Conservation (phyloP, 495 filamentous ascomycete species). For the Tuber brumale region DNA sequence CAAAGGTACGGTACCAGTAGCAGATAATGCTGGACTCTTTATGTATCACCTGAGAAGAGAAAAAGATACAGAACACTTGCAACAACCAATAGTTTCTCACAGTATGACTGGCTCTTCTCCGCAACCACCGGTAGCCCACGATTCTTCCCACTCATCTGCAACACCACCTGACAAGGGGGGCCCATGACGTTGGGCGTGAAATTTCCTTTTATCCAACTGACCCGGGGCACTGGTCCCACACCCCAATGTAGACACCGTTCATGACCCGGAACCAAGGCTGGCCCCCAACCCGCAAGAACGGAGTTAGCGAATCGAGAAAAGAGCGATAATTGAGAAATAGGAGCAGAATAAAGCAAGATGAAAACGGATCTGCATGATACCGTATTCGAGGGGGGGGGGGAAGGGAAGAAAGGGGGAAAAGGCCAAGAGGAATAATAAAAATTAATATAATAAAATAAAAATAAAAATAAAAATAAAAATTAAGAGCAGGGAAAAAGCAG, state of each 20-base stretch:
- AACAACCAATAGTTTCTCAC: neutral
- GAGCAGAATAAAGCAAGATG: neutral
- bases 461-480: conserved; percentile 6
- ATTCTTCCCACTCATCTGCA: neutral
- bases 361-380: neutral
- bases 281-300: conserved; percentile 31
- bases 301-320: conserved; percentile 24
- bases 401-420: conserved; percentile 15
- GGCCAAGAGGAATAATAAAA: conserved; percentile 11
- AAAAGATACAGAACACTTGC: neutral
- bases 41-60: neutral
- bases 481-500: conserved; percentile 5
- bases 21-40: neutral
- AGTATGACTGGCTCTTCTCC: neutral
- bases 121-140: neutral
- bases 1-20: neutral
- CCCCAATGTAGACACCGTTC: conserved; percentile 25
- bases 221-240: conserved; percentile 31
- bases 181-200: conserved; percentile 33
- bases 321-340: neutral
- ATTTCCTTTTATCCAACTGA: conserved; percentile 26
- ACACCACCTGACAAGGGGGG: conserved; percentile 18
- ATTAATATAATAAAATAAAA: neutral
- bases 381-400: conserved; percentile 12
- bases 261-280: conserved; percentile 37